Evolutionary conservation across 495 filamentous ascomycete genomes (phyloP), one percentile per base, ranked within the genome.

Genomic region (Penicillium riverlandense): DNA sequence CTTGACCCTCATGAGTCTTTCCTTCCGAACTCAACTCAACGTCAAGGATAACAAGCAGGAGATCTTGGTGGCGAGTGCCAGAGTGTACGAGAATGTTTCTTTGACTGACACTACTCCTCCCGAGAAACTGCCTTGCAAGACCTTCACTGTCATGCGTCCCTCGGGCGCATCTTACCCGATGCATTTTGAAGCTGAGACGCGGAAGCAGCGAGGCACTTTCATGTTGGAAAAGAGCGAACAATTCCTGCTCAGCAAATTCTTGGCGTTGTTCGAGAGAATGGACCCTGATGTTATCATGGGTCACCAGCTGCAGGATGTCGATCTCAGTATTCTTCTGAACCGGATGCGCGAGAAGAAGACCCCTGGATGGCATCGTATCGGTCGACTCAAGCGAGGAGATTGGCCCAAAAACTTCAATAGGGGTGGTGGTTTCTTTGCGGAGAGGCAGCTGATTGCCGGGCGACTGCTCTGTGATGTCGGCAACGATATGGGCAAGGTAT

Each of bases 41-140:
- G 76, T 80, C 33, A 96, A 91, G 57, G 88, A 88, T 45, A 98
- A 97, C 64, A 97, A 91, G 66, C 90, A 96, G 52, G 92, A 98
- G 63, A 92, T 98, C 40, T 68, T 98, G 12, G 74, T 90, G 38
- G 85, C 88, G 31, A 95, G 86, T 67, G 87, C 89, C 34, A 78
- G 94, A 54, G 80, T 97, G 14, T 98, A 98, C 50, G 85, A 94
- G 48, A 87, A 95, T 55, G 75, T 98, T 16, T 86, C 83, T 29
- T 72, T 97, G 30, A 85, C 77, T 15, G 90, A 98, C 56, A 92
- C 90, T 0, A 94, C 88, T 0, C 78, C 87, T 0, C 80, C 90
- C 12, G 90, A 96, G 49, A 86, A 85, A 44, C 74, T 98, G 11
- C 86, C 89, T 27, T 95, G 82, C 54, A 87, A 85, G 44, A 90